These are phyloP conservation scores for Coccomyxa sp. DNA, from an alignment of 139 green algal species.

Conservation along the genomic window DNA sequence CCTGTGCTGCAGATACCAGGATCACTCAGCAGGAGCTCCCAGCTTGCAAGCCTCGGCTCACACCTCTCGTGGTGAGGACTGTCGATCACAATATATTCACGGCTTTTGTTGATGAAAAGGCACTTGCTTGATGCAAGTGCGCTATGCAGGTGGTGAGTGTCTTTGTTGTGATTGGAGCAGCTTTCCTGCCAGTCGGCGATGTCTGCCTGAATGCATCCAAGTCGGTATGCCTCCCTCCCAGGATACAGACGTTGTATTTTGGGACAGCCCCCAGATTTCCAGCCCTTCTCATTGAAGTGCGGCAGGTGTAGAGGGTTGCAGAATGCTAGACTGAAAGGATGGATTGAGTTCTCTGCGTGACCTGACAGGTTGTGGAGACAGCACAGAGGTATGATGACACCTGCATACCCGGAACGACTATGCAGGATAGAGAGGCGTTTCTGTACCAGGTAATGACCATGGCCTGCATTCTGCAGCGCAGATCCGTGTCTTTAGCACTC, in stretches of 20 bases:
- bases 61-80: conserved; percentile 56
- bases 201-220: conserved; percentile 39
- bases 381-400: conserved; percentile 52
- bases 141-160: conserved; percentile 56
- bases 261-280: too few species aligned
- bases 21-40: conserved; percentile 81
- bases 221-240: background rate
- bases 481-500: background rate
- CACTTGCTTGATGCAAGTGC: background rate
- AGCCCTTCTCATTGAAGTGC: too few species aligned
- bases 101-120: background rate
- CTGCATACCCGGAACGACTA: conserved; percentile 25
- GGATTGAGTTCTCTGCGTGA: background rate
- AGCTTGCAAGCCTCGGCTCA: conserved; percentile 74
- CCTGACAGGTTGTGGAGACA: conserved; percentile 43
- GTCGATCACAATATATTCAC: background rate
- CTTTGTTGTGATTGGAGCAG: conserved; percentile 55
- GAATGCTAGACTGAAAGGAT: background rate
- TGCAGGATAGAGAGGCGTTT: background rate
- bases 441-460: background rate
- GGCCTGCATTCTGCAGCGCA: background rate
- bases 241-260: background rate
- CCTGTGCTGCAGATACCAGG: conserved; percentile 50
- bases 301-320: too few species aligned
- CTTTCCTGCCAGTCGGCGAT: conserved; percentile 70